Percentiles rank a stretch among this genome's conserved stretches.
phyloP scores from a whole-genome alignment of 2,329 filamentous ascomycete genomes.

The Talaromyces albobiverticillius region DNA sequence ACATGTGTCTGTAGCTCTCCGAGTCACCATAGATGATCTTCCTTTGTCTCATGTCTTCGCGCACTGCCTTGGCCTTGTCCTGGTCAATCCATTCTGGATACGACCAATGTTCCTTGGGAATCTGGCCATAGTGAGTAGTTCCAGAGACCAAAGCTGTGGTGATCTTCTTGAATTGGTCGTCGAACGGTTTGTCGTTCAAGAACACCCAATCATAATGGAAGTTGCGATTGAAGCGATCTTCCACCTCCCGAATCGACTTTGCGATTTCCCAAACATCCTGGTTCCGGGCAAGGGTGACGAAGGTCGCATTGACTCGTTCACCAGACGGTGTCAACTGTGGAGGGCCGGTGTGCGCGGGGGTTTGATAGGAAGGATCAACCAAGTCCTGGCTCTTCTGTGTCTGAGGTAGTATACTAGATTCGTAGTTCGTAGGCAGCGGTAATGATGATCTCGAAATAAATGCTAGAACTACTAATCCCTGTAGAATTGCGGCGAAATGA shows the following conservation, averaged over 20 bases:
- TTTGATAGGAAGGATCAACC: constrained; percentile 6
- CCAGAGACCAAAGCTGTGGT: constrained; percentile 89
- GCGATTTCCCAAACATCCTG: constrained; percentile 94
- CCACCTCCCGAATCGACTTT: constrained; percentile 89
- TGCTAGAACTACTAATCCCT: constrained; percentile 72
- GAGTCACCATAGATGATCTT: constrained; percentile 99
- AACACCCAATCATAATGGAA: constrained; percentile 99
- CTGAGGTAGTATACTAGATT: constrained; percentile 19
- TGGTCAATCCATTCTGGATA: constrained; percentile 96
- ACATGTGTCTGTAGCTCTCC: constrained; percentile 98
- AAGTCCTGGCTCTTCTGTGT: background rate
- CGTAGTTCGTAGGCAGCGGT: constrained; percentile 30
- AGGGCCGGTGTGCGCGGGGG: constrained; percentile 5
- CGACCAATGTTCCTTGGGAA: constrained; percentile 92
- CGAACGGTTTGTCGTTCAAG: constrained; percentile 92
- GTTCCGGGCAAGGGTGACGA: constrained; percentile 93
- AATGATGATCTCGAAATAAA: constrained; percentile 68
- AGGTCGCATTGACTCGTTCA: constrained; percentile 90
- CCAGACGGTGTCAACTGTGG: constrained; percentile 18
- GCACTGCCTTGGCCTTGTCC: constrained; percentile 83
- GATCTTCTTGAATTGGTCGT: constrained; percentile 88
- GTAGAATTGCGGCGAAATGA: constrained; percentile 13
- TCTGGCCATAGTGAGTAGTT: constrained; percentile 84
- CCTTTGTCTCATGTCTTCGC: constrained; percentile 87
- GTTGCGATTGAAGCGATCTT: constrained; percentile 95